A percentile compares a stretch with the other conserved stretches of the same genome.
Conservation (phyloP, 1,139 yeast genomes). For the Eremothecium gossypii region DNA sequence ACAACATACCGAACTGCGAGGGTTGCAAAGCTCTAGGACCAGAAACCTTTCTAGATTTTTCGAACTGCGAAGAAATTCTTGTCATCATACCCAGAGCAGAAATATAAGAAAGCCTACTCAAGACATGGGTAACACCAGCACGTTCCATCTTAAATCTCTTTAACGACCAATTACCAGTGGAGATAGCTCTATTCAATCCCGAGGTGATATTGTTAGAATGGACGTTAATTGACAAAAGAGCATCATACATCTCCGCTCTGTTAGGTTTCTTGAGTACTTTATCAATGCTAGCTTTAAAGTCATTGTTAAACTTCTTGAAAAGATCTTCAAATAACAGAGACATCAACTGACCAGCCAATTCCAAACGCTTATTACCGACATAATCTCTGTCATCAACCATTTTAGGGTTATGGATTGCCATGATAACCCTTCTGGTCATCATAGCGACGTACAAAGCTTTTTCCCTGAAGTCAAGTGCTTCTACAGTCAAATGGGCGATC, state of each 20-base stretch:
- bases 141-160: conserved; percentile 99
- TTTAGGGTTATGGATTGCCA: conserved; percentile 91
- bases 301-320: conserved; percentile 89
- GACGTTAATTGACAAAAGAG: conserved; percentile 75
- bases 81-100: conserved; percentile 99
- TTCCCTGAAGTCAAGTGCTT: conserved; percentile 80
- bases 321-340: conserved; percentile 90
- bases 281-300: conserved; percentile 89
- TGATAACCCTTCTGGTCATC: conserved; percentile 92
- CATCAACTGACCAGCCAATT: conserved; percentile 95
- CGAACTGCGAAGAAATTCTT: conserved; percentile 95
- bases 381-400: conserved; percentile 98
- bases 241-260: conserved; percentile 92
- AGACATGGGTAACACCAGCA: conserved; percentile 97
- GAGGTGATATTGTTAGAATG: conserved; percentile 89
- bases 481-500: conserved; percentile 87
- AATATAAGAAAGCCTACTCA: conserved; percentile 82
- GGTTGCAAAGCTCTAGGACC: conserved; percentile 99
- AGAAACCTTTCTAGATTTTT: conserved; percentile 92
- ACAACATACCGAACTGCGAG: conserved; percentile 96
- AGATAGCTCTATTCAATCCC: conserved; percentile 92
- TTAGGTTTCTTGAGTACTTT: conserved; percentile 89
- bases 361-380: conserved; percentile 95
- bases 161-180: conserved; percentile 97
- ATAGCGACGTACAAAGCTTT: conserved; percentile 90